Evolutionary conservation across 352 stramenopile genomes (phyloP), one percentile per base, ranked within the genome.

Genomic region (Phytophthora hybrid): DNA sequence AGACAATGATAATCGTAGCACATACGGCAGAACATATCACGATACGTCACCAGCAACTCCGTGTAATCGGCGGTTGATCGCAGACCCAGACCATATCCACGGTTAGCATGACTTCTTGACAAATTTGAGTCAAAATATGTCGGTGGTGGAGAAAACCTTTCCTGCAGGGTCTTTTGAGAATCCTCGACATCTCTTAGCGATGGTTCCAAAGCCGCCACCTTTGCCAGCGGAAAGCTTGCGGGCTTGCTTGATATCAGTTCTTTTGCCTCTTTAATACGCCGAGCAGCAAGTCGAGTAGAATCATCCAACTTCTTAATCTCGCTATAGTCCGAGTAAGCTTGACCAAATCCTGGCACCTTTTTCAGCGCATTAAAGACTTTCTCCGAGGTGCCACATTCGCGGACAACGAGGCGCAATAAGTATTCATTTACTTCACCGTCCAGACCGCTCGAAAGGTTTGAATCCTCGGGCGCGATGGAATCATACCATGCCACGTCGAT

Each of bases 1-100:
- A 91, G 85, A 64, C 95, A 98, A 73, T 98, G 93, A 72, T 98
- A 98, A 52, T 87, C 90, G 74, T 98, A 98, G 74, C 95, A 98
- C 78, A 93, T 90, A 34, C 91, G 84, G 72, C 95, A 98, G 63
- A 98, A 98, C 23, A 98, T 75, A 51, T 97, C 86, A n/a, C 91
- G 85, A 73, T 96, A 98, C 3, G 88, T 94, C 72, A 97, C 87
- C 44, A 90, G 87, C 21, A 97, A 69, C 56, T 92, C 78, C 7
- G 73, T 73, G 60, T 97, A 98, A 34, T 90, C 76, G 32, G 64
- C 74, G 8, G 84, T 87, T 23, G 83, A 73, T 18, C 82, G 82
- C 23, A 93, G 52, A 21, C 86, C 86, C 51, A 90, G 69, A 32
- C 83, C 69, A 44, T 76, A 79, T 7, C 74, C 67, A 60, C 78